Evolutionary conservation across 257 asterid genomes (phyloP), one percentile per base, ranked within the genome.

Genomic region (Ligustrum vulgare): DNA sequence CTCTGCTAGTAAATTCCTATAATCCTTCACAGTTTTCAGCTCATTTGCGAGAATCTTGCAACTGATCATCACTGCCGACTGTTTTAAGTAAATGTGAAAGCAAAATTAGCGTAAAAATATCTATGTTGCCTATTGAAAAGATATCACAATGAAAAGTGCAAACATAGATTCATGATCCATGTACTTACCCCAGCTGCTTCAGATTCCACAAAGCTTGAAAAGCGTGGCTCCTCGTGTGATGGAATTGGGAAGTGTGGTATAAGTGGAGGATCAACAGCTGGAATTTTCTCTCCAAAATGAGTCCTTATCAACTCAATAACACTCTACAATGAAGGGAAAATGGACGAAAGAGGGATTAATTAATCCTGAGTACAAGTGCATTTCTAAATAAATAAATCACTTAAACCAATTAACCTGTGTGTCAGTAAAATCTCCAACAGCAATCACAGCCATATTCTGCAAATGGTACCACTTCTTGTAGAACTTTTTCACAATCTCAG

Each of bases 61-160:
- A 79, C 97, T 93, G 80, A 93, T 82, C 98, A 93, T 93, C 81
- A 93, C 98, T 66, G 98, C 98, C 12, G 98, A 90, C 97, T 93
- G 95, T 78, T 60, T 74, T 68, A 84, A 79, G 66, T 72, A 71
- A 82, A 76, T 80, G 63, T 64, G 67, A 31, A 72, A 71, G 69
- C 75, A 74, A 72, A 58, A 72, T 75, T 67, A 75, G 79, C 68
- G 34, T 45, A 67, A 16, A 22, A 39, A 72, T 23, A 73, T 72
- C 67, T 22, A 49, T 11, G 60, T 32, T 49, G 56, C 81, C 73
- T 58, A 73, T 54, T 60, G 65, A 74, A 76, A 73, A 36, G 28
- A 58, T 15, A 58, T 54, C 34, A 35, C 60, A 13, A 25, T 43
- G 45, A 32, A 78, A 79, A 62, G 69, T 67, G 70, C 72, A 75